Conservation (phyloP, 1,284 basidiomycete species). For the Trichosporon asahii region DNA sequence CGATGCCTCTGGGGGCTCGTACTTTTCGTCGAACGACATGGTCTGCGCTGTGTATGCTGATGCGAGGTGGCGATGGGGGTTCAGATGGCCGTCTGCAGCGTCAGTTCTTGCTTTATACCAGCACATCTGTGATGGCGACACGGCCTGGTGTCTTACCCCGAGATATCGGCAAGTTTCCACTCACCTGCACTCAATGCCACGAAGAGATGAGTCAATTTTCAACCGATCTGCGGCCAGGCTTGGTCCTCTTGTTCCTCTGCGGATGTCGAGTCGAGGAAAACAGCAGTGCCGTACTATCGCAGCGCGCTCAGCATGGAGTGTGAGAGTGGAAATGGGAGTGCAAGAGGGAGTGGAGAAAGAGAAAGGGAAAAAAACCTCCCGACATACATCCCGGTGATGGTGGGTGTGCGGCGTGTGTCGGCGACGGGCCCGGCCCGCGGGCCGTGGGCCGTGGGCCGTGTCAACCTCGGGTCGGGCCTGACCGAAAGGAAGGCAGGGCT, state of each 20-base stretch:
- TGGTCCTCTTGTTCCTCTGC: no score
- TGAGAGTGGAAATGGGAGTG: neutral
- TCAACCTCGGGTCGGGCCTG: neutral
- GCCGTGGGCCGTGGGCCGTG: neutral
- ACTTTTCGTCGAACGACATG: conserved; percentile 1
- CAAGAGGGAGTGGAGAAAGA: no score
- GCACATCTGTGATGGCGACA: neutral
- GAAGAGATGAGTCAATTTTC: neutral
- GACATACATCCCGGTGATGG: no score
- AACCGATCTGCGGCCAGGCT: no score
- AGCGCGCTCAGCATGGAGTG: neutral
- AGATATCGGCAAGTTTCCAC: neutral
- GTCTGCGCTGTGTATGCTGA: neutral
- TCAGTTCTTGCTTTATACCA: neutral
- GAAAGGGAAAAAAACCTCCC: neutral
- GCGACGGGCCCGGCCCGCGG: neutral
- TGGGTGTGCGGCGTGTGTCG: no score
- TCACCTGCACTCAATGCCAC: neutral
- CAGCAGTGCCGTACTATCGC: neutral
- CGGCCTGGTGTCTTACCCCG: no score
- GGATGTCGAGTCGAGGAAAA: neutral
- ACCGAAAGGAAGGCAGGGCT: neutral
- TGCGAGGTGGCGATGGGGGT: neutral
- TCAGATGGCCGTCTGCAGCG: neutral
- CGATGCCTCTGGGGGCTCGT: neutral